Base-by-base conservation (phyloP, 495 filamentous ascomycete species). In the Haplographium delicatum region DNA sequence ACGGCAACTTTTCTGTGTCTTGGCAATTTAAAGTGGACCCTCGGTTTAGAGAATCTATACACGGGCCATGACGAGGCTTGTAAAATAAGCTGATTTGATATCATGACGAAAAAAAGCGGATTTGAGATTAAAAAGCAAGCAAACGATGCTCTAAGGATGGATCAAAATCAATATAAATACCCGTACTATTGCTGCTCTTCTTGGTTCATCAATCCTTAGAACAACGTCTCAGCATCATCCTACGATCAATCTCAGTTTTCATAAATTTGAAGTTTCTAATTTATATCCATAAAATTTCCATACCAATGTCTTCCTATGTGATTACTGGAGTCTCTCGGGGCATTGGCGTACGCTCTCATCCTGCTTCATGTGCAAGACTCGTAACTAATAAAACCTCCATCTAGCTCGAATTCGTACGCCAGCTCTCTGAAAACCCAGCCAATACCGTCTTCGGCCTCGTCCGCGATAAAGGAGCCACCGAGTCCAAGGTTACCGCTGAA, bases 371-470 rank as follows among this genome's bases (percentile, higher is more conserved):
- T 34, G 41, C 41, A 34, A 39, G 42, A 44, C 39, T 42, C 33
- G 24, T 43, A 43, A 47, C 42, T 40, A 13, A 24, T 38, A 44
- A 50, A 60, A 6, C 8, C 10, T 37, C 33, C 22, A 38, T 31
- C 40, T 49, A 67, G 66, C 65, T 62, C 42, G 65, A 67, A 47
- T 62, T 66, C 44, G 5, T 66, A 15, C 58, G 60, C n/a, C 63
- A 69, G 37, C 47, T 69, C 20, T 66, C 66, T 24, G 50, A 47
- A 20, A 47, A 61, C 18, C 42, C 65, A 27, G 53, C 57, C 20
- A 58, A 60, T 9, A 54, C 44, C 10, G 60, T 74, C 37, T 59
- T 72, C 31, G 65, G 66, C n/a, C 58, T 72, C 5, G 60, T 64
- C 9, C 67, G 71, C 19, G 38, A 66, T 51, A 64, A 67, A 44